Conservation (phyloP, 2,329 filamentous ascomycete species). For the Trichoderma guizhouense region DNA sequence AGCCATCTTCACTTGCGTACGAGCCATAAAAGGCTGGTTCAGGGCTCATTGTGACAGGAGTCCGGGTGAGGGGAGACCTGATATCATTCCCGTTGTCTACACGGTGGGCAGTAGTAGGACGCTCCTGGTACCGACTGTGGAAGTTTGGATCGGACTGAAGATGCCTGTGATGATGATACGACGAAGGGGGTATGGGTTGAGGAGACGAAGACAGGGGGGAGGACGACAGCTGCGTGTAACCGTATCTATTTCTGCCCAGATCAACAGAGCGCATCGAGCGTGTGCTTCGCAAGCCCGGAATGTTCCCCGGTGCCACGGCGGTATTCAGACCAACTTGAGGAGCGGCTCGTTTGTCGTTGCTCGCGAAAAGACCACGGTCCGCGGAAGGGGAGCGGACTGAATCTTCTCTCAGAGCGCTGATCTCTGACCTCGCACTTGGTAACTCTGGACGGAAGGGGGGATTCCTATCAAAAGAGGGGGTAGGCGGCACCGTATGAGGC, state of each 20-base stretch:
- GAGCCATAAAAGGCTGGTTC: background rate
- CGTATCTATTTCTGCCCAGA: slow-evolving; percentile 30
- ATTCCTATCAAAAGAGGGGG: slow-evolving; percentile 34
- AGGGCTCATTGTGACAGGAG: slow-evolving; percentile 1
- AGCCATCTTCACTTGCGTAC: slow-evolving; percentile 20
- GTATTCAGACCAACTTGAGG: slow-evolving; percentile 63
- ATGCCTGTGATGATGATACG: slow-evolving; percentile 31
- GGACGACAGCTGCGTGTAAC: slow-evolving; percentile 31
- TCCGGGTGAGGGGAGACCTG: slow-evolving; percentile 2
- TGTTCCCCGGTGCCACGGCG: slow-evolving; percentile 58
- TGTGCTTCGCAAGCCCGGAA: slow-evolving; percentile 45
- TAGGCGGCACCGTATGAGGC: slow-evolving; percentile 32
- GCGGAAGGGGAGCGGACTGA: slow-evolving; percentile 58
- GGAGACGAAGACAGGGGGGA: slow-evolving; percentile 40
- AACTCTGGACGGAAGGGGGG: slow-evolving; percentile 42
- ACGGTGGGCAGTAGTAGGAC: slow-evolving; percentile 48
- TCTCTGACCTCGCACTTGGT: slow-evolving; percentile 41
- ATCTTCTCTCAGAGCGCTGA: slow-evolving; percentile 30
- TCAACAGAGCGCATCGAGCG: slow-evolving; percentile 48
- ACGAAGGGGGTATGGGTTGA: slow-evolving; percentile 34
- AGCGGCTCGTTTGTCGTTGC: slow-evolving; percentile 60
- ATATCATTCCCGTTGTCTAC: slow-evolving; percentile 23
- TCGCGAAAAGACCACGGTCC: slow-evolving; percentile 58
- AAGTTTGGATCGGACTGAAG: slow-evolving; percentile 46
- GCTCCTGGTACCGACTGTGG: slow-evolving; percentile 37